Evolutionary conservation across 208 protist genomes (phyloP), one percentile per base, ranked within the genome.

Genomic region (Acanthamoeba culbertsoni): DNA sequence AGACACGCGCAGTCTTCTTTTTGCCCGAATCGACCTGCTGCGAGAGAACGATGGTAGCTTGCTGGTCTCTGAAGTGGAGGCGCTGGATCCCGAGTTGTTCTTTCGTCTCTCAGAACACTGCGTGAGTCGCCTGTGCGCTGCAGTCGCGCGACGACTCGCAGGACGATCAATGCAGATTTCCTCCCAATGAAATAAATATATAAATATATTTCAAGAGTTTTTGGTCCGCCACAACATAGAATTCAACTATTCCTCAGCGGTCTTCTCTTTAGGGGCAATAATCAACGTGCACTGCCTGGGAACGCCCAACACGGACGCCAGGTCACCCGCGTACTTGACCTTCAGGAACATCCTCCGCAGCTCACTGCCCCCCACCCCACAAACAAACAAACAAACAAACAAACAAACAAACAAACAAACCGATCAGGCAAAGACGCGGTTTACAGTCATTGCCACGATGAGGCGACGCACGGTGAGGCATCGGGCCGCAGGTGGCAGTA

Each of bases 11-110:
- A 6, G 28, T 5, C 31, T 88, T 1, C 45, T 88, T 16, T 62
- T 88, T 1, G 79, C 45, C 6, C 45, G 79, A 7, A 42, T 88
- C 51, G 79, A 88, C 45, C 40, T 88, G 4, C 45, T 88, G 2
- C 45, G 79, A 2, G 53, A 63, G 53, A 88, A 88, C 33, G 79
- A 62, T 2, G 79, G 79, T 3, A 14, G 53, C 2, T 28, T 88
- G 79, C 31, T 88, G 28, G 79, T 88, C 7, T 88, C 79, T 16
- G 79, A 88, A 26, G 79, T 88, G 20, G 79, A 88, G 79, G 53
- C 53, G 8, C 33, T 88, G 79, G 79, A 88, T 35, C 79, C 79
- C 0, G 79, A 88, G 53, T 46, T 88, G 45, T 88, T 88, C 53
- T 35, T 88, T n/a, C 45, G 79, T 23, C 53, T 88, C 6, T 88